Evolutionary conservation across 129 eudicot species (phyloP).

Genomic region (Lactuca sativa): DNA sequence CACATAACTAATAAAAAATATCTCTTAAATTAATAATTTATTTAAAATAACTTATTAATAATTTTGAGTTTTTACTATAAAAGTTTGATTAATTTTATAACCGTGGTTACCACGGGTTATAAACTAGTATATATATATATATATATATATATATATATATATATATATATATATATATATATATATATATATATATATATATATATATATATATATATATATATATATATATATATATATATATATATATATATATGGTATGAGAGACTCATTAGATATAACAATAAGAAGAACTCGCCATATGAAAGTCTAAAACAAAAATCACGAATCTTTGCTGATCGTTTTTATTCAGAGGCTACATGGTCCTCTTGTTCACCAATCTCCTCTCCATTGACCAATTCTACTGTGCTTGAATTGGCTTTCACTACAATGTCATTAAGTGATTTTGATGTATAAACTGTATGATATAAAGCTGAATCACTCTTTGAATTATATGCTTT

Average conservation of each 20-base stretch:
- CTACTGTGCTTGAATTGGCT: conserved; percentile 35
- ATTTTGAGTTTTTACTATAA: too few relatives aligned
- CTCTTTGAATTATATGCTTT: conserved; percentile 41
- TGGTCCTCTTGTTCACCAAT: conserved; percentile 37
- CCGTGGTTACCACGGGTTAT: too few relatives aligned
- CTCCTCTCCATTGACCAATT: conserved; percentile 37
- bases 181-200: too few relatives aligned
- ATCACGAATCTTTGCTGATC: conserved; percentile 83
- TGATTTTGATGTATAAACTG: conserved; percentile 40
- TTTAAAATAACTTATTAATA: too few relatives aligned
- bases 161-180: too few relatives aligned
- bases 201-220: too few relatives aligned
- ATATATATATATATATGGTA: background rate
- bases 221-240: too few relatives aligned
- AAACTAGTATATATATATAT: too few relatives aligned
- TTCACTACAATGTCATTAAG: conserved; percentile 38
- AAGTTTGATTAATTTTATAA: too few relatives aligned
- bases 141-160: too few relatives aligned
- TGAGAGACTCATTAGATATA: background rate
- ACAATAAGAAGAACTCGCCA: conserved; percentile 47
- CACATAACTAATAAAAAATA: too few relatives aligned
- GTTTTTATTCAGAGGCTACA: conserved; percentile 38
- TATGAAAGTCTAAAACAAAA: conserved; percentile 80
- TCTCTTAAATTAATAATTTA: too few relatives aligned
- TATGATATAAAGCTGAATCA: conserved; percentile 35